Evolutionary conservation across 352 stramenopile species (phyloP).

Genomic region (Pythium oligandrum): DNA sequence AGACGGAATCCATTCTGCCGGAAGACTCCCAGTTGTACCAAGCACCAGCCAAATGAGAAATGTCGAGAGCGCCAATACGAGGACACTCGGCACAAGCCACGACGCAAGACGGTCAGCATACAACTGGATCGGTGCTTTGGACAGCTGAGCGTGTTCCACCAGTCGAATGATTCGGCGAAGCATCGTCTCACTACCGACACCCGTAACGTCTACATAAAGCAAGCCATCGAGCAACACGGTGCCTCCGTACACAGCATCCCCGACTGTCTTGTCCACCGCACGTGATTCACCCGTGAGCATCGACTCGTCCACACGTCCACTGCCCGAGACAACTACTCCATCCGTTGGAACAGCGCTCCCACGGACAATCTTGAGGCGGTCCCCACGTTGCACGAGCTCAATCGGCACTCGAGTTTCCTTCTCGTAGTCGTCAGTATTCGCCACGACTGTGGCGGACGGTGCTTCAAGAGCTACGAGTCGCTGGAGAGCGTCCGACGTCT

Average conservation of each 20-base stretch:
- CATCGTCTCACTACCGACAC: conserved; percentile 10
- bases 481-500: conserved; percentile 19
- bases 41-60: background rate
- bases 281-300: background rate
- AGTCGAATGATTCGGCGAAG: conserved; percentile 10
- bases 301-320: background rate
- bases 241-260: conserved; percentile 21
- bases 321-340: conserved; percentile 12
- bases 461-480: conserved; percentile 19
- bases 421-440: conserved; percentile 1
- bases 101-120: conserved; percentile 22
- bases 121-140: background rate
- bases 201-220: background rate
- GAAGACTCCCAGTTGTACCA: conserved; percentile 3
- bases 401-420: conserved; percentile 9
- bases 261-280: background rate
- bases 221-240: conserved; percentile 3
- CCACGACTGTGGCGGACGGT: conserved; percentile 17
- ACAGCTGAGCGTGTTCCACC: background rate
- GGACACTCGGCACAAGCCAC: conserved; percentile 23
- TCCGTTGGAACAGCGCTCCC: conserved; percentile 19
- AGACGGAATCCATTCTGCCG: background rate
- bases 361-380: conserved; percentile 18
- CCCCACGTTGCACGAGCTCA: conserved; percentile 22
- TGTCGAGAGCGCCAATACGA: background rate